These are phyloP conservation scores for Leonotis leonurus DNA, from an alignment of 257 asterid genomes.

Conservation along the genomic window DNA sequence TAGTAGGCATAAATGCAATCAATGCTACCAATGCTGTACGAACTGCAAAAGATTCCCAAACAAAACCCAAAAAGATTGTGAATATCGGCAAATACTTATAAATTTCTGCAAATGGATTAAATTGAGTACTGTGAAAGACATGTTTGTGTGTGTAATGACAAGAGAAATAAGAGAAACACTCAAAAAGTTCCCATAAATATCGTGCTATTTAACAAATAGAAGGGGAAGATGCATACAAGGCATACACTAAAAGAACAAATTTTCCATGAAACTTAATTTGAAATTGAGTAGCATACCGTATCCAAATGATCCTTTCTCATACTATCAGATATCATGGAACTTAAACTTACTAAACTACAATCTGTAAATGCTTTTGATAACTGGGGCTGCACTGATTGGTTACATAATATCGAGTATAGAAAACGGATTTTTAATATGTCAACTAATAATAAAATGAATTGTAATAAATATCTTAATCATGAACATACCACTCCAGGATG, in stretches of 20 bases:
- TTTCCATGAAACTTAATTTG: neutral
- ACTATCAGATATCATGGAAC: neutral
- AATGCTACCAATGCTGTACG: constrained; percentile 89
- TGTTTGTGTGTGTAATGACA: too few relatives aligned
- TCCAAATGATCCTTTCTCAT: neutral
- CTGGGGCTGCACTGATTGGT: neutral
- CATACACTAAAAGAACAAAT: neutral
- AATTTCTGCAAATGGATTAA: neutral
- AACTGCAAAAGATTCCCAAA: constrained; percentile 36
- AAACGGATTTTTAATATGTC: neutral
- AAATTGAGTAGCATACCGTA: neutral
- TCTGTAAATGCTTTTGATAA: neutral
- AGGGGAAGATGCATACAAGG: neutral
- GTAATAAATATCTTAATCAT: constrained; percentile 1
- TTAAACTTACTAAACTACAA: constrained; percentile 1
- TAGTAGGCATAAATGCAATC: constrained; percentile 92
- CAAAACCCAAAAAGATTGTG: too few relatives aligned
- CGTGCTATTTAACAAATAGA: neutral
- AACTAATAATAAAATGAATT: neutral
- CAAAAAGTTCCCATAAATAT: too few relatives aligned
- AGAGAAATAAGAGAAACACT: too few relatives aligned
- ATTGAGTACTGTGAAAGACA: neutral
- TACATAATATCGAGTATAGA: neutral
- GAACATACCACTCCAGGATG: constrained; percentile 87
- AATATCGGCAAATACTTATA: too few relatives aligned